Evolutionary conservation across 768 basidiomycete genomes (phyloP).

Genomic region (Tricholoma flavovirens): DNA sequence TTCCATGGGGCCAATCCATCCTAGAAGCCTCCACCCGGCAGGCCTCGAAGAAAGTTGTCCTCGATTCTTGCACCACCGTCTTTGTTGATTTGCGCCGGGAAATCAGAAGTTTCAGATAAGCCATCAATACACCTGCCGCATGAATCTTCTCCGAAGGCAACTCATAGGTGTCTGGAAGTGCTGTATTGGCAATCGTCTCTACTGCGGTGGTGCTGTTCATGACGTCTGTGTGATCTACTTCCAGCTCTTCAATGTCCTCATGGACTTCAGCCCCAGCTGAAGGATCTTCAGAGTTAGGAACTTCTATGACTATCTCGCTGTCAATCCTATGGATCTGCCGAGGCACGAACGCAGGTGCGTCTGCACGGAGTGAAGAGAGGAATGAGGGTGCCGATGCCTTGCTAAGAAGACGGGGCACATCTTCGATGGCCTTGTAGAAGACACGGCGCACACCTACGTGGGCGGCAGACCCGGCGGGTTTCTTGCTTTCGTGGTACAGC

Average conservation of each 20-base stretch:
- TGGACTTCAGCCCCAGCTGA: neutral
- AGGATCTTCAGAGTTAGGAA: neutral
- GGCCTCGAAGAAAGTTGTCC: slow-evolving; percentile 18
- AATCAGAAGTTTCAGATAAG: slow-evolving; percentile 7
- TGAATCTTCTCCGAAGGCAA: slow-evolving; percentile 21
- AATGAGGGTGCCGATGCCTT: slow-evolving; percentile 1
- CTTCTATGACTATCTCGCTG: neutral
- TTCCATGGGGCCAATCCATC: slow-evolving; percentile 21
- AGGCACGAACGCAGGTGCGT: neutral
- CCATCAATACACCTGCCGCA: slow-evolving; percentile 17
- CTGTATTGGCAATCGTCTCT: neutral
- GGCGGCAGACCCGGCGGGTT: neutral
- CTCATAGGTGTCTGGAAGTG: slow-evolving; percentile 12
- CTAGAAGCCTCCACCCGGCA: slow-evolving; percentile 23
- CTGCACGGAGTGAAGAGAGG: neutral
- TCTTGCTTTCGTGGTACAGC: slow-evolving; percentile 14
- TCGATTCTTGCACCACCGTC: slow-evolving; percentile 14
- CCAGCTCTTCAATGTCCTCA: slow-evolving; percentile 1
- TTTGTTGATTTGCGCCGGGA: slow-evolving; percentile 9
- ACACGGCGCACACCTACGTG: slow-evolving; percentile 8
- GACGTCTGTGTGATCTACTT: neutral
- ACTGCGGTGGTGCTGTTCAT: neutral
- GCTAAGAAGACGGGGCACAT: slow-evolving; percentile 6
- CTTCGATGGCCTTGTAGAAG: slow-evolving; percentile 6
- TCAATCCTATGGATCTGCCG: neutral